Percentiles rank a stretch among this genome's conserved stretches.
phyloP scores from a whole-genome alignment of 208 protist genomes.

The Trypanosoma platydactyli region DNA sequence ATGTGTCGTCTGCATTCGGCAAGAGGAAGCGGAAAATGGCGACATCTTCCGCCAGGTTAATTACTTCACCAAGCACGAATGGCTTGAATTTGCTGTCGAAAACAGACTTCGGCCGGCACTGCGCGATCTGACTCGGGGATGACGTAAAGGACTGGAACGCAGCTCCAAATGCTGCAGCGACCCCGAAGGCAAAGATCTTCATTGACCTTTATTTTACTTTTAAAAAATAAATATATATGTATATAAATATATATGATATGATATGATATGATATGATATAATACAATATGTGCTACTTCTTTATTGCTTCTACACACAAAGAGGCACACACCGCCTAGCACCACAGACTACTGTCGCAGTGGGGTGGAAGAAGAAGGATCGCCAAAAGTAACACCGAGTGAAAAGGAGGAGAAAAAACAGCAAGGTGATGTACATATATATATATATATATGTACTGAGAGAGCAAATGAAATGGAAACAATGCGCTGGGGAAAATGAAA shows the following conservation, averaged over 20 bases:
- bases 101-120: slow-evolving; percentile 41
- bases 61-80: slow-evolving; percentile 83
- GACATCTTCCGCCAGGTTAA: slow-evolving; percentile 84
- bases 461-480: background rate
- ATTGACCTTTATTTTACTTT: slow-evolving; percentile 8
- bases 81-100: slow-evolving; percentile 76
- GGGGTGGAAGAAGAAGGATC: background rate
- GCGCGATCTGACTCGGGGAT: slow-evolving; percentile 38
- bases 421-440: background rate
- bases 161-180: slow-evolving; percentile 47
- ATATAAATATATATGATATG: slow-evolving; percentile 1
- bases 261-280: too few relatives aligned
- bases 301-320: background rate
- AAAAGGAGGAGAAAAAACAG: too few relatives aligned
- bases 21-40: slow-evolving; percentile 88
- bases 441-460: background rate
- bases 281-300: too few relatives aligned
- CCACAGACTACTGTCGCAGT: background rate
- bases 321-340: background rate
- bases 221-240: background rate
- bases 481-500: background rate
- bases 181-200: slow-evolving; percentile 60
- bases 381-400: background rate
- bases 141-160: slow-evolving; percentile 56
- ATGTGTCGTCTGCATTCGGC: slow-evolving; percentile 56